A percentile compares a stretch with the other conserved stretches of the same genome.
phyloP scores from a whole-genome alignment of 352 stramenopile species.

The Elongisporangium anandrum region DNA sequence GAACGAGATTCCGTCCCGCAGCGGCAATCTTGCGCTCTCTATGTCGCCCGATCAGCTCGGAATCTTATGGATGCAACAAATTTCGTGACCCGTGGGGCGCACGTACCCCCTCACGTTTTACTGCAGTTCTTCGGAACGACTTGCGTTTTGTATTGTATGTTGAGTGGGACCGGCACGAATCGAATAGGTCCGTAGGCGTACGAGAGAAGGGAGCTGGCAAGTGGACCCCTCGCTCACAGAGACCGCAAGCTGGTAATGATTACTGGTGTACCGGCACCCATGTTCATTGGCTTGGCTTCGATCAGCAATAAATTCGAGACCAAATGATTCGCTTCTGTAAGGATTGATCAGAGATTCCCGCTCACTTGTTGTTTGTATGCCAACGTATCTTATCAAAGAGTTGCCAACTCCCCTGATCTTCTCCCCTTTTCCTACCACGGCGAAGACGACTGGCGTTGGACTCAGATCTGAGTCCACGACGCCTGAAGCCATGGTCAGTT shows the following conservation, averaged over 20 bases:
- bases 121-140: neutral
- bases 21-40: neutral
- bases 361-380: neutral
- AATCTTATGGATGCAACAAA: neutral
- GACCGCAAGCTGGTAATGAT: neutral
- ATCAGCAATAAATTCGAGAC: neutral
- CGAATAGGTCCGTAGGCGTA: no score
- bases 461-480: neutral
- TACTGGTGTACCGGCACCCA: neutral
- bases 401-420: neutral
- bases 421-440: neutral
- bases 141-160: neutral
- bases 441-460: neutral
- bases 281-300: neutral
- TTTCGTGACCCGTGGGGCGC: neutral
- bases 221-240: neutral
- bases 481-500: neutral
- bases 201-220: neutral
- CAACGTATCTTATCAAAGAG: neutral
- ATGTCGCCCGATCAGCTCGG: neutral
- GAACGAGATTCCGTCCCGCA: neutral
- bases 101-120: neutral
- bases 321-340: neutral
- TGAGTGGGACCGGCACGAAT: no score
- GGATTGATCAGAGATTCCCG: neutral